These are phyloP conservation scores for Testicularia cyperi DNA, from an alignment of 1,284 basidiomycete species.

Conservation along the genomic window DNA sequence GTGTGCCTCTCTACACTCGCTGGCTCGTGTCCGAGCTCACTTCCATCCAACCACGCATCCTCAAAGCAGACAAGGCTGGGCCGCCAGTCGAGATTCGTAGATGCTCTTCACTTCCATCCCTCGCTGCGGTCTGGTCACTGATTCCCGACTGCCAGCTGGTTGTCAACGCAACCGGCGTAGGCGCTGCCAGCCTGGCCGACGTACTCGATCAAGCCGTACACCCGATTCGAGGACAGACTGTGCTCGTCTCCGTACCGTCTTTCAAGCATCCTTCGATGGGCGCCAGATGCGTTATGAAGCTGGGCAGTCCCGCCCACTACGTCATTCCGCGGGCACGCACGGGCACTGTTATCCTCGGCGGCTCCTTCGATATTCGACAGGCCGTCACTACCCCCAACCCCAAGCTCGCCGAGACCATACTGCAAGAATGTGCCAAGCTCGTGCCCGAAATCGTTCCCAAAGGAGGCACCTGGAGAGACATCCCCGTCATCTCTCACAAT, in stretches of 20 bases:
- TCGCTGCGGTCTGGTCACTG: constrained; percentile 11
- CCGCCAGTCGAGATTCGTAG: constrained; percentile 35
- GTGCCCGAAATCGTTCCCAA: constrained; percentile 41
- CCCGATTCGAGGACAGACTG: constrained; percentile 83
- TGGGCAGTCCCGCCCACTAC: constrained; percentile 59
- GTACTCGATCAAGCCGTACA: constrained; percentile 73
- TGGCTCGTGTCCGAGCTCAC: constrained; percentile 43
- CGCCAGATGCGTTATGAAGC: constrained; percentile 41
- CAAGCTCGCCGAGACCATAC: constrained; percentile 63
- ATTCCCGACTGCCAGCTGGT: constrained; percentile 48
- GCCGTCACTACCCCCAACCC: constrained; percentile 59
- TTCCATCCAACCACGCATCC: constrained; percentile 1
- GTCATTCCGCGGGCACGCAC: constrained; percentile 66
- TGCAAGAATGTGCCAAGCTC: constrained; percentile 59
- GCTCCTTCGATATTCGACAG: constrained; percentile 63
- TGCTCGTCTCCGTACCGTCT: constrained; percentile 72
- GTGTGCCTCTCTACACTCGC: constrained; percentile 39
- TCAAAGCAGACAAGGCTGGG: constrained; percentile 7
- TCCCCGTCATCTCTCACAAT: constrained; percentile 42
- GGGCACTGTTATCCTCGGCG: constrained; percentile 66
- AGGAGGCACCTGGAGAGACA: constrained; percentile 31
- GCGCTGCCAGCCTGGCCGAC: constrained; percentile 44
- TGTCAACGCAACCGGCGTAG: constrained; percentile 63
- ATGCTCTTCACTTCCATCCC: constrained; percentile 14
- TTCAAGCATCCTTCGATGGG: constrained; percentile 9